Percentiles rank a stretch among this genome's conserved stretches.
phyloP scores from a whole-genome alignment of 306 rosid species.

The Comarum palustre region DNA sequence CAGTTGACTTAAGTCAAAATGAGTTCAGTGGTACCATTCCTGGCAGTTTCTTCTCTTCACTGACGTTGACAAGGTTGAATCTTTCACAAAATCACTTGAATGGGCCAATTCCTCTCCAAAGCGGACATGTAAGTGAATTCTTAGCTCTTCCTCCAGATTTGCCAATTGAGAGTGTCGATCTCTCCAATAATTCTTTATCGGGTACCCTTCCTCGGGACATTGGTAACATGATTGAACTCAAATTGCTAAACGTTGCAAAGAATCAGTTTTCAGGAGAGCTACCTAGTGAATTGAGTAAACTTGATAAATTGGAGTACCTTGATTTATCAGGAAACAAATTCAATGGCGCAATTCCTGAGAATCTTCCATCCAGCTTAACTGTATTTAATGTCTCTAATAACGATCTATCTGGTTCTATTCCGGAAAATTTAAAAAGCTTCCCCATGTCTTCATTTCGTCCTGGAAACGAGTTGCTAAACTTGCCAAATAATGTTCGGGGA shows the following conservation, averaged over 20 bases:
- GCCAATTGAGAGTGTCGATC: slow-evolving; percentile 66
- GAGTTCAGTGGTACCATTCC: slow-evolving; percentile 74
- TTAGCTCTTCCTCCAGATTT: slow-evolving; percentile 53
- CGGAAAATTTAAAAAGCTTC: slow-evolving; percentile 60
- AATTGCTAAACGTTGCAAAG: slow-evolving; percentile 70
- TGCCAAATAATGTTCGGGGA: slow-evolving; percentile 28
- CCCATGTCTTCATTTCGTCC: slow-evolving; percentile 66
- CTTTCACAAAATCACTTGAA: slow-evolving; percentile 76
- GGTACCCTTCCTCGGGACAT: slow-evolving; percentile 76
- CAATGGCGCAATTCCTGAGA: slow-evolving; percentile 70
- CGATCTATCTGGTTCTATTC: slow-evolving; percentile 73
- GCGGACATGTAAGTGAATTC: slow-evolving; percentile 66
- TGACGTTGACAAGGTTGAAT: slow-evolving; percentile 59
- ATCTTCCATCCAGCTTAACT: slow-evolving; percentile 62
- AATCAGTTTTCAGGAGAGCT: slow-evolving; percentile 74
- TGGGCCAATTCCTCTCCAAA: slow-evolving; percentile 68
- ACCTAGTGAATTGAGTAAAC: slow-evolving; percentile 72
- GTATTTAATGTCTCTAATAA: slow-evolving; percentile 79
- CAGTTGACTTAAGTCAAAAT: slow-evolving; percentile 78
- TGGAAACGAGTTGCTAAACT: slow-evolving; percentile 54
- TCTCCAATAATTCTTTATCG: slow-evolving; percentile 63
- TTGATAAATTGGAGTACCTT: slow-evolving; percentile 61
- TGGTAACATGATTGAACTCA: slow-evolving; percentile 64
- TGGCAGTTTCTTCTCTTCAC: slow-evolving; percentile 58
- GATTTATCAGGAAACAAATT: slow-evolving; percentile 82